Conservation (phyloP, 78 protist genomes). For the Dictyostelium intermedium region DNA sequence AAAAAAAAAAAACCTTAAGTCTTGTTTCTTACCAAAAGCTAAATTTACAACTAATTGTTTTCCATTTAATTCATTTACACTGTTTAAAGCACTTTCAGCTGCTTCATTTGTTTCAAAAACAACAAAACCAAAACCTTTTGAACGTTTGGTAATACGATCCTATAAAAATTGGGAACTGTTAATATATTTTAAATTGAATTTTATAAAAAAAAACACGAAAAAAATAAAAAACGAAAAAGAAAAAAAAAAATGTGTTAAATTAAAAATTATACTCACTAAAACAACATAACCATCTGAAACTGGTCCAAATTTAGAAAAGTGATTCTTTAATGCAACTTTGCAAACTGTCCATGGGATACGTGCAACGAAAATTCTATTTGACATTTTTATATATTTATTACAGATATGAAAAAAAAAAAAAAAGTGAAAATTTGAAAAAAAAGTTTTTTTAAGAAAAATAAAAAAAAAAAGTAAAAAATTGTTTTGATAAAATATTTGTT, state of each 20-base stretch:
- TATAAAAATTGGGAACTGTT: neutral
- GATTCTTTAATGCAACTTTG: conserved; percentile 66
- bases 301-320: conserved; percentile 68
- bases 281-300: conserved; percentile 63
- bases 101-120: conserved; percentile 13
- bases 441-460: no score
- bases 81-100: conserved; percentile 28
- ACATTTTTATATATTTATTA: conserved; percentile 28
- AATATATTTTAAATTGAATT: neutral
- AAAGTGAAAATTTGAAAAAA: no score
- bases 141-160: conserved; percentile 72
- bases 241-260: neutral
- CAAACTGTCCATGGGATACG: conserved; percentile 80
- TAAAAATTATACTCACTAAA: conserved; percentile 5
- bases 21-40: conserved; percentile 67
- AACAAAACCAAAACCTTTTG: conserved; percentile 78
- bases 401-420: no score
- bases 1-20: no score
- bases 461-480: no score
- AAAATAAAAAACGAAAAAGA: neutral
- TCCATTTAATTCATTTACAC: conserved; percentile 57
- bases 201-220: neutral
- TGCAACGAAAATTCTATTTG: conserved; percentile 66
- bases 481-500: no score
- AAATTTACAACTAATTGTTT: conserved; percentile 55